Evolutionary conservation across 768 basidiomycete genomes (phyloP), one percentile per base, ranked within the genome.

Genomic region (Nidula microcarpa): DNA sequence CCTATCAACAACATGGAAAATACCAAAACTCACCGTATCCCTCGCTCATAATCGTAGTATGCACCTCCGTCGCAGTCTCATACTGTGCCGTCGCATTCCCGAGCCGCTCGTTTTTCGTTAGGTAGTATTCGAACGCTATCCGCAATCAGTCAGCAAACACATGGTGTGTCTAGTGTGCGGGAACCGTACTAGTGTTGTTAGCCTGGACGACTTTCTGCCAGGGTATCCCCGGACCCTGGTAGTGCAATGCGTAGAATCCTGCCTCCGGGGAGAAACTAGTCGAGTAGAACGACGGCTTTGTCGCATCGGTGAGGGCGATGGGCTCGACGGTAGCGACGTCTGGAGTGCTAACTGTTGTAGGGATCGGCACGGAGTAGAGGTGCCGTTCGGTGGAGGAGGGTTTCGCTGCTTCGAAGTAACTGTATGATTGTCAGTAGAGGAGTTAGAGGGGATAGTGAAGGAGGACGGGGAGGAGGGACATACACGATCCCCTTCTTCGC

Each of bases 361-460:
- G 87, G n/a, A 98, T 71, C 3, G 83, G 71, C 6, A 90, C 80
- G 5, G 89, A 85, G 68, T 87, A 97, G 35, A 99, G 66, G 63
- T 95, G 90, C 17, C 96, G 83, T 60, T 92, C 85, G 11, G 81
- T 85, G 4, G 91, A 89, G 0, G 85, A 83, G 10, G 93, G 89
- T 54, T 83, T 86, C 6, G 95, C 90, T 10, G 91, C 93, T 61
- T 85, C 74, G 69, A 95, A 95, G 72, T 97, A 98, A 41, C 93
- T 95, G 63, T 34, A 61, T 47, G n/a, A 47, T 23, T 49, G 51
- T 17, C 53, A 55, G 54, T 59, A n/a, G 62, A 57, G 56, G 53
- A 47, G 37, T 47, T 16, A 5, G 33, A 50, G 34, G n/a, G n/a
- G n/a, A n/a, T n/a, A n/a, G n/a, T n/a, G n/a, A n/a, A n/a, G n/a